Evolutionary conservation across 305 asterid genomes (phyloP), one percentile per base, ranked within the genome.

Genomic region (Plantago coronopus): DNA sequence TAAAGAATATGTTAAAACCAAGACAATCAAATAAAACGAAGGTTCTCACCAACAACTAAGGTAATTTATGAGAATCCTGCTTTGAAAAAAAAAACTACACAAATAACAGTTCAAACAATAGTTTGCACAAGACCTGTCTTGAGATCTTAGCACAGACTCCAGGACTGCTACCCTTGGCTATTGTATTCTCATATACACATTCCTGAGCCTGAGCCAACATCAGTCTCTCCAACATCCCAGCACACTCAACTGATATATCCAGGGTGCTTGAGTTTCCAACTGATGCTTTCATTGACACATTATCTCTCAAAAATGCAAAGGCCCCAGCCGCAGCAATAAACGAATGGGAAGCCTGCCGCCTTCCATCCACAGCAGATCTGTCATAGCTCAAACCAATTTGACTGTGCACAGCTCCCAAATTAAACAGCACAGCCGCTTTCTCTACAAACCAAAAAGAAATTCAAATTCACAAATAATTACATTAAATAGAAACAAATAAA

Each of bases 151-250:
- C 83, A 72, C 89, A 90, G 64, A 90, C 99, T 72, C 93, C 97
- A 66, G 87, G 91, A 62, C 95, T 90, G 77, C 94, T 94, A 27
- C 97, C 99, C 76, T 94, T 94, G 38, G 96, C 95, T 69, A 90
- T 90, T 53, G 96, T 85, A 68, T 85, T 94, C 85, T 94, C 99
- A 19, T 87, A 94, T 50, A 90, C 99, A 20, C 97, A 87, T 69
- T 94, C 99, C 75, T 94, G 99, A 13, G 99, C 99, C 79, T 94
- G 97, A 59, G 99, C 99, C 66, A 94, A 69, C 97, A 87, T 94
- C 74, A 94, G 78, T 74, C 93, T 94, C 85, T 94, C 99, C 81
- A 94, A 72, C 97, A 90, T 84, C 64, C 99, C 99, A 8, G 76
- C 86, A 75, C 99, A 94, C 76, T 88, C 97, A 48, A 83, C 95